Evolutionary conservation across 129 eudicot genomes (phyloP), one percentile per base, ranked within the genome.

Genomic region (Tanacetum coccineum): DNA sequence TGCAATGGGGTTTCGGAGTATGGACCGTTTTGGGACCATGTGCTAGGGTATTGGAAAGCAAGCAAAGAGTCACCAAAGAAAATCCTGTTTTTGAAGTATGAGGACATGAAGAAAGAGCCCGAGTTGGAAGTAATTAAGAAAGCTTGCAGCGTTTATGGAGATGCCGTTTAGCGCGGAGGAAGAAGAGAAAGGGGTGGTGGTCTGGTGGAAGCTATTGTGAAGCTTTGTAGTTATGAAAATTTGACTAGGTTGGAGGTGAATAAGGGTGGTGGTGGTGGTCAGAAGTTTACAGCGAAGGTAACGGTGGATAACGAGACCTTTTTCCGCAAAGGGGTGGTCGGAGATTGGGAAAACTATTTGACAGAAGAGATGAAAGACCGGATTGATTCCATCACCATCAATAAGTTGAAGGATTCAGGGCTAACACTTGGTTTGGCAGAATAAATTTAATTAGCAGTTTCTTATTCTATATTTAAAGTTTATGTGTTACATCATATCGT

Each of bases 1-100:
- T 76, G 71, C 20, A 15, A 48, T 2, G 76, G 80, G n/a, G 80
- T 76, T 69, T 70, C 70, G 7, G 65, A 64, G 26, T 69, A 76
- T 15, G 80, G 80, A 28, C 80, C 76, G 7, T 76, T 68, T 64
- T 76, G 74, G 74, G 80, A 76, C 3, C 75, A 69, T 42, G 64
- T 55, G 64, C 54, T 76, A 18, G 75, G 65, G 15, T 76, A 76
- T 17, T 68, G 64, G 75, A 62, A 76, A 62, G 70, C 74, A n/a
- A 68, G 59, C 18, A 62, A 28, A 40, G 76, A 26, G 3, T 52
- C 75, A 46, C 71, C 76, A 10, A 56, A 70, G 12, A 76, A 76
- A 60, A 44, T 76, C 0, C 55, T 70, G 71, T 76, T 76, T 62
- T 3, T 68, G 4, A 76, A 70, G 64, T 76, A 70, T n/a, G 76